Evolutionary conservation across 495 filamentous ascomycete genomes (phyloP).

Genomic region (Tuber magnatum): DNA sequence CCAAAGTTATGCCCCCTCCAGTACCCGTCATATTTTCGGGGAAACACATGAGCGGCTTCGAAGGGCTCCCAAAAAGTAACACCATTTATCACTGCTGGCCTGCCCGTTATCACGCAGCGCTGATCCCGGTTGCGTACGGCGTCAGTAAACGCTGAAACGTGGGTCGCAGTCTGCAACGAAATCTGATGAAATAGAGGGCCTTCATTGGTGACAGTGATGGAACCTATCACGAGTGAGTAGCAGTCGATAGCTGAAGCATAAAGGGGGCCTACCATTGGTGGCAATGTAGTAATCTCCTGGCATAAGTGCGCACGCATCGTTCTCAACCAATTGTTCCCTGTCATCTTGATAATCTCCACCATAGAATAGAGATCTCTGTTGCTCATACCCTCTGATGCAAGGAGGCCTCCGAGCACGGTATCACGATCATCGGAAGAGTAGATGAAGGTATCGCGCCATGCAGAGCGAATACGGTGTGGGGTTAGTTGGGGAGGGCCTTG

Average conservation of each 20-base stretch:
- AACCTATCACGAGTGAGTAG: constrained; percentile 19
- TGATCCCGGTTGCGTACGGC: constrained; percentile 36
- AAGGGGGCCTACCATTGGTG: constrained; percentile 8
- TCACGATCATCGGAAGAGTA: constrained; percentile 39
- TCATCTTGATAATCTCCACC: constrained; percentile 40
- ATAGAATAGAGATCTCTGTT: constrained; percentile 43
- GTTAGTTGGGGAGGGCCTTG: not conserved
- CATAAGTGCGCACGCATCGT: constrained; percentile 33
- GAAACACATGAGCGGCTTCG: constrained; percentile 44
- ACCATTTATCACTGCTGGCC: constrained; percentile 18
- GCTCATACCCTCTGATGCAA: constrained; percentile 42
- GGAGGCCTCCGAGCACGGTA: constrained; percentile 39
- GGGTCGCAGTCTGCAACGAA: constrained; percentile 29
- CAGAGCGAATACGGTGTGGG: constrained; percentile 29
- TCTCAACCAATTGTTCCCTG: constrained; percentile 27
- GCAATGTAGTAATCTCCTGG: constrained; percentile 42
- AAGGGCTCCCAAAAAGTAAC: constrained; percentile 32
- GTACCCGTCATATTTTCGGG: constrained; percentile 37
- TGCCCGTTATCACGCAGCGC: constrained; percentile 41
- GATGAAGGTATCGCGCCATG: constrained; percentile 41
- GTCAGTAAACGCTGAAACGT: constrained; percentile 38
- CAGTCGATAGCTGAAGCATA: constrained; percentile 37
- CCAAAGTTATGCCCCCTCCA: constrained; percentile 38
- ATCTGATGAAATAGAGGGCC: constrained; percentile 33
- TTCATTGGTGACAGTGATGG: constrained; percentile 39